phyloP scores from a whole-genome alignment of 108 stramenopile species.

The Cafeteria roenbergensis region DNA sequence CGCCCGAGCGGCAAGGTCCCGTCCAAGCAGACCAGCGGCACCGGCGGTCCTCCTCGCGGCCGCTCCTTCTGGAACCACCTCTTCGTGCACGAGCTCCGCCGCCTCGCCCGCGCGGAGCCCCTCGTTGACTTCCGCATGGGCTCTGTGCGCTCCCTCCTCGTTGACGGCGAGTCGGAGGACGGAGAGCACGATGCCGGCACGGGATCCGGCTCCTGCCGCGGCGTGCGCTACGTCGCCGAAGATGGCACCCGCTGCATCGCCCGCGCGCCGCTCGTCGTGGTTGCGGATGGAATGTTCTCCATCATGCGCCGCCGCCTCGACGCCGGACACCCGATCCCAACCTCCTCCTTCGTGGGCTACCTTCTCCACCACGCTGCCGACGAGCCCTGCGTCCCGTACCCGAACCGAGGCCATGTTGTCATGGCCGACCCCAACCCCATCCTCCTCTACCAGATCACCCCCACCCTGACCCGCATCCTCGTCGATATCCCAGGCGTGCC shows the following conservation, averaged over 20 bases:
- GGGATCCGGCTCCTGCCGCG: neutral
- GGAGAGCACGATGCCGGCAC: slow-evolving; percentile 13
- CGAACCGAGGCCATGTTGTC: slow-evolving; percentile 34
- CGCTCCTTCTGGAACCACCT: slow-evolving; percentile 34
- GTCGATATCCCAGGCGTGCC: slow-evolving; percentile 27
- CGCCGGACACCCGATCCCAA: slow-evolving; percentile 13
- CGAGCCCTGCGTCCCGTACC: slow-evolving; percentile 31
- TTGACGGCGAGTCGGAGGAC: slow-evolving; percentile 8
- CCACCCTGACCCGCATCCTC: slow-evolving; percentile 34
- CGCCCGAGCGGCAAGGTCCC: neutral
- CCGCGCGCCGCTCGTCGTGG: slow-evolving; percentile 27
- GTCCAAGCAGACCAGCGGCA: neutral
- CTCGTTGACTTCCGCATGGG: slow-evolving; percentile 24
- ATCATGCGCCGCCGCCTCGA: slow-evolving; percentile 11
- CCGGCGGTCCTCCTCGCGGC: slow-evolving; percentile 14
- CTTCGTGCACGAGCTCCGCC: slow-evolving; percentile 33
- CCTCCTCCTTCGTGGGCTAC: slow-evolving; percentile 34
- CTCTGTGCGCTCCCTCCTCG: slow-evolving; percentile 22
- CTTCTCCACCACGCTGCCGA: slow-evolving; percentile 25
- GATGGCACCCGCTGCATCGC: slow-evolving; percentile 18
- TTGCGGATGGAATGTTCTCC: slow-evolving; percentile 38
- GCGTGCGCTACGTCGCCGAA: no score
- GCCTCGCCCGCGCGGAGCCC: slow-evolving; percentile 20
- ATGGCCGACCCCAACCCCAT: slow-evolving; percentile 33
- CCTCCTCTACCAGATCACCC: slow-evolving; percentile 37